These are phyloP conservation scores for Eimeria necatrix DNA, from an alignment of 169 alveolate species.

Conservation along the genomic window DNA sequence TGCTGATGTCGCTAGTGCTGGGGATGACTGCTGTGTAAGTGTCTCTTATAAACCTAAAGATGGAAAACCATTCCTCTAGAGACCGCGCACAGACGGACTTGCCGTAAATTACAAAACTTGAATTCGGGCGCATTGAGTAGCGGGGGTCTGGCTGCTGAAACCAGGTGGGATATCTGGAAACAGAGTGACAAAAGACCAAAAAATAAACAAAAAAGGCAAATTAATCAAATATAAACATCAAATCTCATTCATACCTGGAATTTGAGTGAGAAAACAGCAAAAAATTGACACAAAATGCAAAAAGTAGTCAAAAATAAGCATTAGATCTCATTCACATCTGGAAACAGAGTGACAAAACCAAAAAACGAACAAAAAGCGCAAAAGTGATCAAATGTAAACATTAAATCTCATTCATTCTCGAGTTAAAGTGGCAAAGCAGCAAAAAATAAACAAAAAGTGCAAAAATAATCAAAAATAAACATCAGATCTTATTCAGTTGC, in stretches of 20 bases:
- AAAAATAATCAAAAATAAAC: too few relatives aligned
- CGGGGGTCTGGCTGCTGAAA: conserved; percentile 60
- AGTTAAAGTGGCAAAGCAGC: background rate
- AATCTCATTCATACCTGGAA: background rate
- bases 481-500: too few relatives aligned
- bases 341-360: background rate
- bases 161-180: conserved; percentile 73
- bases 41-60: conserved; percentile 9
- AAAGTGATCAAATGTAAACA: too few relatives aligned
- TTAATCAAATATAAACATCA: background rate
- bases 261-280: background rate
- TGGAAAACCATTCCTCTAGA: conserved; percentile 25
- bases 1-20: background rate
- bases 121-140: conserved; percentile 44
- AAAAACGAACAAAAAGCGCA: background rate
- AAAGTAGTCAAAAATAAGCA: background rate
- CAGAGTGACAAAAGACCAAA: background rate
- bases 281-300: background rate
- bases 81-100: conserved; percentile 22
- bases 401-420: too few relatives aligned
- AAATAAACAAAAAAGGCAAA: background rate
- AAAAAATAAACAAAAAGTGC: background rate
- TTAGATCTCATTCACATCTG: background rate
- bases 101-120: conserved; percentile 34
- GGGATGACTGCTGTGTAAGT: background rate